Evolutionary conservation across 305 asterid genomes (phyloP).

Genomic region (Galium porrigens): DNA sequence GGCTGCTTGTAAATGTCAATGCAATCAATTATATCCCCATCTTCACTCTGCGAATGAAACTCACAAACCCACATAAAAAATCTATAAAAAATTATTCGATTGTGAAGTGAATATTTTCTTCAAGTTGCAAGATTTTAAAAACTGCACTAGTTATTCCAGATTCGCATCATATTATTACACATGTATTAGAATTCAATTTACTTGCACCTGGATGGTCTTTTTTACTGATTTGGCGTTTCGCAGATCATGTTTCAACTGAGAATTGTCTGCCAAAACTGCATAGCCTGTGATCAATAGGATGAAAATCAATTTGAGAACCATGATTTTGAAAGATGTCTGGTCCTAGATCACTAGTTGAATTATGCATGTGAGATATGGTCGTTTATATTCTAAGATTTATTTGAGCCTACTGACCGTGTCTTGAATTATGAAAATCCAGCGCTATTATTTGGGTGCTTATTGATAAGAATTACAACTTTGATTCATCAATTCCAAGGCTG

Average conservation of each 20-base stretch:
- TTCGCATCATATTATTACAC: background rate
- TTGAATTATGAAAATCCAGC: no score
- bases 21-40: conserved; percentile 16
- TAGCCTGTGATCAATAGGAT: background rate
- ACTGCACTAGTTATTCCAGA: background rate
- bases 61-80: no score
- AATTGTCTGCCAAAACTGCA: background rate
- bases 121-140: background rate
- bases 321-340: background rate
- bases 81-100: no score
- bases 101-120: background rate
- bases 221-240: background rate
- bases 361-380: no score
- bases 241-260: background rate
- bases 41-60: conserved; percentile 10
- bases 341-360: no score
- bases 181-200: background rate
- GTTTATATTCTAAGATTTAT: no score
- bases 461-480: no score
- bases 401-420: no score
- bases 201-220: background rate
- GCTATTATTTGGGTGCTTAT: no score
- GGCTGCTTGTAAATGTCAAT: conserved; percentile 55
- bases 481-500: no score
- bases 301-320: background rate